A percentile compares a stretch with the other conserved stretches of the same genome.
These are phyloP conservation scores for Gaertneriomyces semiglobifer DNA, from an alignment of 192 early-diverging fungal genomes.

Conservation along the genomic window DNA sequence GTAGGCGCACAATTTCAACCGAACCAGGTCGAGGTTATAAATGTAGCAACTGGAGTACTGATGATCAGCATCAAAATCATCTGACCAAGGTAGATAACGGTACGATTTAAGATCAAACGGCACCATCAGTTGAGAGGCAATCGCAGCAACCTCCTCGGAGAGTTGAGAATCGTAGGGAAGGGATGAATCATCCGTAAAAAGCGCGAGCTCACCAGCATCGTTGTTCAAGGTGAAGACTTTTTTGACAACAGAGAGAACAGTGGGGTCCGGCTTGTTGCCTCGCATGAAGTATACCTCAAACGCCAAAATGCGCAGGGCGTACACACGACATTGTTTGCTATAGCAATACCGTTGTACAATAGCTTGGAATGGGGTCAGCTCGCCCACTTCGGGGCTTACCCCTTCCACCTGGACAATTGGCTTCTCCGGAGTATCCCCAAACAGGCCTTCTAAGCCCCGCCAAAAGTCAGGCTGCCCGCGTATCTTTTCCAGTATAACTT, in stretches of 20 bases:
- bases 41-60: conserved; percentile 26
- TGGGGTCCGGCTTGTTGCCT: background rate
- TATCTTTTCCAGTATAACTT: conserved; percentile 25
- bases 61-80: conserved; percentile 21
- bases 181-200: conserved; percentile 21
- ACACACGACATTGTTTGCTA: conserved; percentile 11
- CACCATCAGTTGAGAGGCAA: conserved; percentile 2
- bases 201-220: conserved; percentile 5
- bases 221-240: conserved; percentile 5
- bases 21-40: conserved; percentile 30
- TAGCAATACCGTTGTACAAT: conserved; percentile 20
- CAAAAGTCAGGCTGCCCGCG: conserved; percentile 32
- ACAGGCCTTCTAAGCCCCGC: conserved; percentile 25
- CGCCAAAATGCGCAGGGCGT: conserved; percentile 32
- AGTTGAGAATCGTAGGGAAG: conserved; percentile 9
- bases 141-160: background rate
- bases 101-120: conserved; percentile 23
- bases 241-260: conserved; percentile 11
- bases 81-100: conserved; percentile 11
- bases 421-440: conserved; percentile 12
- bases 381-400: conserved; percentile 5
- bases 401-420: conserved; percentile 25
- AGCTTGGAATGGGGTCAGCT: background rate
- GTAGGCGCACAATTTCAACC: conserved; percentile 11
- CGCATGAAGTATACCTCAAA: conserved; percentile 29